Evolutionary conservation across 495 filamentous ascomycete genomes (phyloP).

Genomic region (Viridothelium virens): DNA sequence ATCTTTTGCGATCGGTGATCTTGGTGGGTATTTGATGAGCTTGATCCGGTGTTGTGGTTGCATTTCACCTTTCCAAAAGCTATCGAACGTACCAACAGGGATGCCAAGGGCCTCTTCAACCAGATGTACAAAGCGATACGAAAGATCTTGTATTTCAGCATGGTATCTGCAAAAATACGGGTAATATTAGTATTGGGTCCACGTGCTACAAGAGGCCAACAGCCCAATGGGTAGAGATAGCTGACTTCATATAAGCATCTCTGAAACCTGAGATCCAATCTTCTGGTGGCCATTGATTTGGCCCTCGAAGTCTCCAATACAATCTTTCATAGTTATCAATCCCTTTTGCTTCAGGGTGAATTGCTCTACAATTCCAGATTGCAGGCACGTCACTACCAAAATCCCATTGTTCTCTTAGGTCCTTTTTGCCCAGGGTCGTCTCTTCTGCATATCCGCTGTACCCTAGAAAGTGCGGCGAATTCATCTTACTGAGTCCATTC

Average conservation of each 20-base stretch:
- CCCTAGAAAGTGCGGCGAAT: conserved; percentile 49
- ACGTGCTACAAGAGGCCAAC: conserved; percentile 20
- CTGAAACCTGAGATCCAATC: conserved; percentile 21
- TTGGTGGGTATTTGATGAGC: conserved; percentile 44
- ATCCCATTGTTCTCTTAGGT: conserved; percentile 49
- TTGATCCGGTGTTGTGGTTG: conserved; percentile 49
- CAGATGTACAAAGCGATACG: conserved; percentile 43
- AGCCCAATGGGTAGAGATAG: background rate
- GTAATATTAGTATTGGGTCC: background rate
- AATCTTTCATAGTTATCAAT: conserved; percentile 24
- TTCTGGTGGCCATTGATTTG: conserved; percentile 41
- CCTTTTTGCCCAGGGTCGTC: conserved; percentile 42
- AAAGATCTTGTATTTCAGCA: conserved; percentile 39
- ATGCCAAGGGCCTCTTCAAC: conserved; percentile 44
- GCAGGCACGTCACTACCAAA: conserved; percentile 46
- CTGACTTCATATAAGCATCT: conserved; percentile 25
- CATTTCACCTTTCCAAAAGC: conserved; percentile 33
- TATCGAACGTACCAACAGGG: conserved; percentile 41
- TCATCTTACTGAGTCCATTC: conserved; percentile 38
- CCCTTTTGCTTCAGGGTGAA: too few relatives aligned
- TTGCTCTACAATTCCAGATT: conserved; percentile 25
- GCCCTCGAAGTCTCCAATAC: conserved; percentile 46
- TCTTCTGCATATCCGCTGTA: conserved; percentile 47
- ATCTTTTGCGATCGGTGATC: conserved; percentile 9
- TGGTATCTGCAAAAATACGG: conserved; percentile 38